Base-by-base conservation (phyloP, 2,329 filamentous ascomycete species). In the Chaetothyriales sp. region DNA sequence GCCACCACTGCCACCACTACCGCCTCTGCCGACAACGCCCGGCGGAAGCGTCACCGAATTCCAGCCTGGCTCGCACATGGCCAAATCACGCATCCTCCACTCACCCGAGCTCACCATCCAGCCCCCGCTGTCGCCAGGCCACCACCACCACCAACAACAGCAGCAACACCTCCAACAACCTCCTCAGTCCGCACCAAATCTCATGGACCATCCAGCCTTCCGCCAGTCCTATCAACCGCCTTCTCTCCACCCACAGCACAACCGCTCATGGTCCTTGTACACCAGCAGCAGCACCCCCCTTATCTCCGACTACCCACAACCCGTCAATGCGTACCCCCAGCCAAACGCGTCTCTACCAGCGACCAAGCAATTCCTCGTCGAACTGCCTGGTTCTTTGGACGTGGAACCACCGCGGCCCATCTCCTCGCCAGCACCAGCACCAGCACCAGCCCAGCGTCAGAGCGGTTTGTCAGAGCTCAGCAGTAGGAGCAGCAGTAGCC, bases 21-120 rank as follows among this genome's bases (percentile, higher is more conserved):
- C 15, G 13, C 45, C 29, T n/a, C 44, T n/a, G 7, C 53, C 48
- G 28, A 45, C 45, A 19, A 52, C 50, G 5, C 54, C 48, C 6
- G 19, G 7, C 9, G 28, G 49, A 43, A 18, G 49, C 18, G 22
- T 46, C 18, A 48, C 51, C 43, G 50, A 51, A 7, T 60, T 60
- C 44, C 57, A 59, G 44, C 49, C 56, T 22, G 57, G 58, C 19
- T 58, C 57, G 15, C 54, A 56, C 47, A 60, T 60, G 58, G 51
- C 57, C 22, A 51, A 53, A 7, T 59, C 57, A 5, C 49, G 51
- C 47, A 43, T 59, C 18, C 49, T 57, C 29, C 50, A 51, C 10
- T 37, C 51, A 2, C 52, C 54, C 5, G 37, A 48, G 7, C 33
- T 45, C 6, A 48, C 53, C 10, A 4, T 20, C 22, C 46, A 22